A percentile compares a stretch with the other conserved stretches of the same genome.
Conservation (phyloP, 2,329 filamentous ascomycete genomes). For the Stemphylium vesicarium region DNA sequence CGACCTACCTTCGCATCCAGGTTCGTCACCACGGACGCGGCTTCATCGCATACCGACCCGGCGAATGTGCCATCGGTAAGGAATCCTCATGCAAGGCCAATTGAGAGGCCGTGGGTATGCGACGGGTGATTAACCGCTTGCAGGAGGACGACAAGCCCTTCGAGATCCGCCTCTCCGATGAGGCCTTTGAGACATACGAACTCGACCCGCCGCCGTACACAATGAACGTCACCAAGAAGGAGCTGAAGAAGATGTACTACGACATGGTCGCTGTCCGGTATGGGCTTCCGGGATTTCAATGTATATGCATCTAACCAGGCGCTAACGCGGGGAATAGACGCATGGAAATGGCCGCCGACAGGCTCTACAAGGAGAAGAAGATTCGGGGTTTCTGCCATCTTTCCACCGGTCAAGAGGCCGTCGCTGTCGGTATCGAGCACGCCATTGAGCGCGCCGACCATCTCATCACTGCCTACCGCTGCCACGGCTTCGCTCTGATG, state of each 20-base stretch:
- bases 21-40: slow-evolving; percentile 93
- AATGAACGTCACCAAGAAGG: slow-evolving; percentile 92
- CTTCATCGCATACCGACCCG: slow-evolving; percentile 87
- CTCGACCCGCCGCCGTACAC: slow-evolving; percentile 95
- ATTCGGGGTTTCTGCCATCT: slow-evolving; percentile 99
- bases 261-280: slow-evolving; percentile 97
- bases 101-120: neutral
- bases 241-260: slow-evolving; percentile 98
- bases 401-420: slow-evolving; percentile 96
- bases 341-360: slow-evolving; percentile 99
- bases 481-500: slow-evolving; percentile 98
- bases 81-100: slow-evolving; percentile 16
- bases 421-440: slow-evolving; percentile 95
- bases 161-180: slow-evolving; percentile 89
- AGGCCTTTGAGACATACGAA: slow-evolving; percentile 99
- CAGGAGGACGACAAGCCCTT: slow-evolving; percentile 95
- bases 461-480: slow-evolving; percentile 97
- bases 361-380: slow-evolving; percentile 99
- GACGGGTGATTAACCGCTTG: slow-evolving; percentile 29
- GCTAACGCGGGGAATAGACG: slow-evolving; percentile 65
- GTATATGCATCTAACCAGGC: neutral
- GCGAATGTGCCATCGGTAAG: slow-evolving; percentile 70
- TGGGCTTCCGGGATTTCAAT: slow-evolving; percentile 40
- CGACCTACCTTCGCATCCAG: slow-evolving; percentile 54
- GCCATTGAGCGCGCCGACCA: slow-evolving; percentile 91